These are phyloP conservation scores for Aspergillus ustus DNA, from an alignment of 2,329 filamentous ascomycete species.

Conservation along the genomic window DNA sequence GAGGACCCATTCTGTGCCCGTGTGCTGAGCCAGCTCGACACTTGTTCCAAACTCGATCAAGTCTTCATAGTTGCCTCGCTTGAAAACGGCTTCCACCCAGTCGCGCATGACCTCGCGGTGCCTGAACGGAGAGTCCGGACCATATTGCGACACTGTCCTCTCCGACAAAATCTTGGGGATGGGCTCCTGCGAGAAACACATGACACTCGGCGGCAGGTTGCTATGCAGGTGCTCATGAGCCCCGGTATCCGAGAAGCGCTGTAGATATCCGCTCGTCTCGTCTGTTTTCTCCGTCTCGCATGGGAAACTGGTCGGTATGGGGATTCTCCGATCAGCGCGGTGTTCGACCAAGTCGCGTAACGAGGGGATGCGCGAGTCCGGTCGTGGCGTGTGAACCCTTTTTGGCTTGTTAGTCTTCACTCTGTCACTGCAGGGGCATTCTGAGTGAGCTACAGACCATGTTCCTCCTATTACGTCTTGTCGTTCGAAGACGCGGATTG, in stretches of 20 bases:
- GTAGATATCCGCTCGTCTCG: neutral
- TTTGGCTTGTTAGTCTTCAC: neutral
- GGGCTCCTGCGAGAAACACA: neutral
- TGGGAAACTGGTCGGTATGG: neutral
- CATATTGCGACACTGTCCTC: neutral
- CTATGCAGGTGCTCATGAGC: neutral
- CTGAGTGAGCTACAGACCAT: neutral
- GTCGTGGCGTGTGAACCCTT: neutral
- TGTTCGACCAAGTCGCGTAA: neutral
- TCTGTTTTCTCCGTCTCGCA: neutral
- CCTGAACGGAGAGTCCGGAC: slow-evolving; percentile 53
- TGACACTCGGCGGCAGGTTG: neutral
- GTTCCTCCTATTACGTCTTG: neutral
- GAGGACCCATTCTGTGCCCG: slow-evolving; percentile 54
- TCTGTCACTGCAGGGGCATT: neutral
- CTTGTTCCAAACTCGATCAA: slow-evolving; percentile 52
- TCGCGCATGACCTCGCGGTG: slow-evolving; percentile 59
- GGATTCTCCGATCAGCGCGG: neutral
- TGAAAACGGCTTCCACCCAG: slow-evolving; percentile 57
- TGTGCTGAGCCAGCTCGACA: slow-evolving; percentile 55
- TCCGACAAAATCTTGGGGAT: neutral
- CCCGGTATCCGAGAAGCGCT: neutral
- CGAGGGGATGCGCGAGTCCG: neutral
- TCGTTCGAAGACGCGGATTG: neutral
- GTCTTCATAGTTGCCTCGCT: slow-evolving; percentile 49